phyloP scores from a whole-genome alignment of 169 alveolate species.

The Condylostoma magnum region DNA sequence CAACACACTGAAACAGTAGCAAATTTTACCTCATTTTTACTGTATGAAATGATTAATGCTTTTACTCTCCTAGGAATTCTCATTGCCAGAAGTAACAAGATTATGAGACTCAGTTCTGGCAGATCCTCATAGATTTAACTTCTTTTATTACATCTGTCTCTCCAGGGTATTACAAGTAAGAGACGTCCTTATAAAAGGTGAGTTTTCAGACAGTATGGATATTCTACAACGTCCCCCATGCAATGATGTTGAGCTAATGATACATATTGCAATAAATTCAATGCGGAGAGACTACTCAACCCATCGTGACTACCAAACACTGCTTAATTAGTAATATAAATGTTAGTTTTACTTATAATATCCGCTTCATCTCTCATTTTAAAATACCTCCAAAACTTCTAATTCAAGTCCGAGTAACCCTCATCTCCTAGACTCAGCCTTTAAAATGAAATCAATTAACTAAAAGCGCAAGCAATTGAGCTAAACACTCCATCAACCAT shows the following conservation, averaged over 20 bases:
- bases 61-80: conserved; percentile 61
- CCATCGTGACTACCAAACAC: too few species aligned
- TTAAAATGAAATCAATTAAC: neutral
- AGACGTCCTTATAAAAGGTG: neutral
- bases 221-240: neutral
- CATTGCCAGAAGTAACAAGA: conserved; percentile 44
- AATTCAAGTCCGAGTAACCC: too few species aligned
- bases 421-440: too few species aligned
- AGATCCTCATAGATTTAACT: conserved; percentile 4
- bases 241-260: too few species aligned
- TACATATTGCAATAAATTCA: too few species aligned
- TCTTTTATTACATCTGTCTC: neutral
- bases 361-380: too few species aligned
- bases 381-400: too few species aligned
- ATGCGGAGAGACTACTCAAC: too few species aligned
- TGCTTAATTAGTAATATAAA: too few species aligned
- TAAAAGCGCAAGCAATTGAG: conserved; percentile 4
- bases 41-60: conserved; percentile 65
- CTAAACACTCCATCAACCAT: conserved; percentile 19
- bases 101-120: conserved; percentile 41
- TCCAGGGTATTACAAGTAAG: neutral
- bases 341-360: too few species aligned
- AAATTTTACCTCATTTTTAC: conserved; percentile 54
- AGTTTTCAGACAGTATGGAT: neutral
- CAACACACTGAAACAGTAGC: conserved; percentile 22